Base-by-base conservation (phyloP, 192 early-diverging fungal genomes). In the Linnemannia exigua region DNA sequence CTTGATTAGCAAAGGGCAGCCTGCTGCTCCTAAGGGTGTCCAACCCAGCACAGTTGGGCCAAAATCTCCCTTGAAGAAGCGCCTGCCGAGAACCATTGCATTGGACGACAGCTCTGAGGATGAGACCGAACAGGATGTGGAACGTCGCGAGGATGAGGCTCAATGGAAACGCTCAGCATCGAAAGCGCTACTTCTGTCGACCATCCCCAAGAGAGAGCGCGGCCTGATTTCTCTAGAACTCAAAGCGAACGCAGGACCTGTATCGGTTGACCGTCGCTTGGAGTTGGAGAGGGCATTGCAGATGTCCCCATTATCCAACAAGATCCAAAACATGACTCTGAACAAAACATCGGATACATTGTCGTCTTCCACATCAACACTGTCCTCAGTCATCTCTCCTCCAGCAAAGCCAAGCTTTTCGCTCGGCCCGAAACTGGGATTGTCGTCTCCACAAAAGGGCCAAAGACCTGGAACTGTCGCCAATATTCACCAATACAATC, bases 241-340 rank as follows among this genome's bases (percentile, higher is more conserved):
- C 67, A 14, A 51, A 28, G 37, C 36, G 54, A 3, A 22, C 38
- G 50, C 38, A 58, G 38, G 63, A n/a, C 76, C 67, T n/a, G 71
- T 70, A 3, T 35, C 77, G 1, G 11, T 28, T 19, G 69, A 44
- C 7, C 35, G 58, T 15, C 51, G 68, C 7, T 14, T 46, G 1
- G 77, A 72, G 35, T 25, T 80, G 17, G 74, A 76, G n/a, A 51
- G 52, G 50, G 25, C 67, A 1, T n/a, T 70, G 14, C 84, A 72
- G 28, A 80, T 86, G 68, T 58, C 58, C 1, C 84, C 84, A 3
- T 63, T 86, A 0, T 86, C 84, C 47, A 86, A 37, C 46, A 72
- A 70, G 31, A 79, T 86, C 17, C 67, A 75, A 2, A 68, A 68
- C 41, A 70, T 86, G 78, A 72, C 68, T 11, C 72, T 85, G 16